These are phyloP conservation scores for Neurospora pannonica DNA, from an alignment of 495 filamentous ascomycete species.

Conservation along the genomic window DNA sequence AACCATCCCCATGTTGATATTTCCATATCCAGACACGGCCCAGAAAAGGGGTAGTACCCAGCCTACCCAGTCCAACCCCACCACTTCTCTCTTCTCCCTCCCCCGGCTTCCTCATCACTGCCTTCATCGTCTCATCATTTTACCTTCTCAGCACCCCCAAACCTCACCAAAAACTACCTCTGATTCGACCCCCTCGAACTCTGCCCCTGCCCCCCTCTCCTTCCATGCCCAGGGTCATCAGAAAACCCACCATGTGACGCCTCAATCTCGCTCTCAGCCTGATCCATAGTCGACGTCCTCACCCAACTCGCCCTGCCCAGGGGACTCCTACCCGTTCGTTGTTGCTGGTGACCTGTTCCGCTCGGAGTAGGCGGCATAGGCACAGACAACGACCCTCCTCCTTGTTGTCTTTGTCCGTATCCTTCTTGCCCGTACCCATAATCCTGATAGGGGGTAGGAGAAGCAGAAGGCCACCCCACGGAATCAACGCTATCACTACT, in stretches of 20 bases:
- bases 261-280: slow-evolving; percentile 18
- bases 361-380: background rate
- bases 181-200: background rate
- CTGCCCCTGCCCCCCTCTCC: background rate
- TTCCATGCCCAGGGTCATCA: background rate
- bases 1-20: background rate
- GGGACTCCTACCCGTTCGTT: slow-evolving; percentile 22
- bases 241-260: slow-evolving; percentile 1
- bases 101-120: background rate
- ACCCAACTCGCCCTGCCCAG: slow-evolving; percentile 24
- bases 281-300: slow-evolving; percentile 19
- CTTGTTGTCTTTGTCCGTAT: background rate
- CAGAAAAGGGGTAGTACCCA: background rate
- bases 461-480: background rate
- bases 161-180: background rate
- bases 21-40: background rate
- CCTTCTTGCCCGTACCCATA: slow-evolving; percentile 2
- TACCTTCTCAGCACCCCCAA: background rate
- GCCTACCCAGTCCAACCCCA: background rate
- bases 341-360: background rate
- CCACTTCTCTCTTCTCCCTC: background rate
- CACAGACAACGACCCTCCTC: background rate
- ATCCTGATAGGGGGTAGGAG: background rate
- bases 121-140: background rate
- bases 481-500: slow-evolving; percentile 23